Base-by-base conservation (phyloP, 768 basidiomycete genomes). In the Termitomyces sp. region DNA sequence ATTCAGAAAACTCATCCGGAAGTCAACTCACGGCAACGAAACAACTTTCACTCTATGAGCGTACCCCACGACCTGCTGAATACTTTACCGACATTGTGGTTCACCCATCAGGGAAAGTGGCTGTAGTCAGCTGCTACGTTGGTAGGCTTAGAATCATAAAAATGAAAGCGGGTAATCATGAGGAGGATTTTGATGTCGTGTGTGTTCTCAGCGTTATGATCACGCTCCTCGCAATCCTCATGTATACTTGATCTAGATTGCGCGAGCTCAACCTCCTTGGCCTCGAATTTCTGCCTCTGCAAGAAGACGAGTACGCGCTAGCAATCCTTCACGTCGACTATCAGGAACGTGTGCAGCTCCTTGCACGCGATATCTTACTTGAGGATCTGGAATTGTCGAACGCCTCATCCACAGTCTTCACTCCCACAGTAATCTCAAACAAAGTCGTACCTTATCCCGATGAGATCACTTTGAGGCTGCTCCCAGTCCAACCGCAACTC, bases 321-420 rank as follows among this genome's bases (percentile, higher is more conserved):
- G 88, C 84, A 10, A 83, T 94, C 44, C 71, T 94, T 9, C 82
- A 88, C 62, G 65, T 84, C 9, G 87, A 92, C 67, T 79, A 83
- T 63, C 76, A 80, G 59, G 72, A 78, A 53, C 80, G 80, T 32
- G 71, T 88, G n/a, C 87, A 86, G 59, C 77, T 90, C 35, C 73
- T 84, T 42, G 76, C 84, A 1, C 83, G 84, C 31, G 83, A 86
- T 45, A 66, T 90, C 51, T 67, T 73, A 55, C 53, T 82, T 1
- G 70, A 73, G 8, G 78, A 82, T 27, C 57, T 72, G 47, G 86
- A 87, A 46, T 71, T 88, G 4, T 81, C 82, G 1, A 66, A 71
- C 8, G 66, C 75, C 0, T 74, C 75, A 34, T 84, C 84, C 8
- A 64, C 70, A 21, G 59, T 80, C 17, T 68, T 91, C 14, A 79